A percentile compares a stretch with the other conserved stretches of the same genome.
Conservation (phyloP, 2,329 filamentous ascomycete genomes). For the Cladophialophora chaetospira region DNA sequence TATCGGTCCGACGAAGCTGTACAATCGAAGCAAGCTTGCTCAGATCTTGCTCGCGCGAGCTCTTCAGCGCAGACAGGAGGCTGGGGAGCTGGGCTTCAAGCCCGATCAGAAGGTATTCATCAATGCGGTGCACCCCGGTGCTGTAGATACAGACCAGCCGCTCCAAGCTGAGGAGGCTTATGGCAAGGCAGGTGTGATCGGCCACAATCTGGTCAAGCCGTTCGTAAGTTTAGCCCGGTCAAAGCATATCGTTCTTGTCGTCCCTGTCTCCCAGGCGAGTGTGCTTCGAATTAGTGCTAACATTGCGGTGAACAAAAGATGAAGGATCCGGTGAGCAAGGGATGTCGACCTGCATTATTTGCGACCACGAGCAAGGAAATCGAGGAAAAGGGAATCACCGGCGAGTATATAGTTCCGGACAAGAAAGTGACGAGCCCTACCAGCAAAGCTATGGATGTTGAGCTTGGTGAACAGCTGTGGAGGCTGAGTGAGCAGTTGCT, state of each 20-base stretch:
- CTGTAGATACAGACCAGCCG: conserved; percentile 51
- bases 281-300: too few relatives aligned
- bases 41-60: conserved; percentile 51
- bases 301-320: too few relatives aligned
- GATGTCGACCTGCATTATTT: conserved; percentile 52
- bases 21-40: conserved; percentile 54
- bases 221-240: too few relatives aligned
- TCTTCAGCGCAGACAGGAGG: conserved; percentile 43
- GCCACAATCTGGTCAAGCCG: conserved; percentile 46
- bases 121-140: conserved; percentile 55
- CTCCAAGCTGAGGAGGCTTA: conserved; percentile 55
- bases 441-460: conserved; percentile 47
- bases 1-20: conserved; percentile 52
- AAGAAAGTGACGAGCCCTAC: conserved; percentile 49
- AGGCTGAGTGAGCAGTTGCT: conserved; percentile 49
- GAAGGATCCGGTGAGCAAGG: conserved; percentile 52
- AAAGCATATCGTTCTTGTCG: too few relatives aligned
- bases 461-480: conserved; percentile 50
- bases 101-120: conserved; percentile 40
- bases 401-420: conserved; percentile 54
- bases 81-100: conserved; percentile 40
- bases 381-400: conserved; percentile 46
- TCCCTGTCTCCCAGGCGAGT: too few relatives aligned
- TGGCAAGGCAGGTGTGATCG: conserved; percentile 49
- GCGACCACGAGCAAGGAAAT: conserved; percentile 51